phyloP scores from a whole-genome alignment of 2,329 filamentous ascomycete genomes.

The Tolypocladium tundrense region DNA sequence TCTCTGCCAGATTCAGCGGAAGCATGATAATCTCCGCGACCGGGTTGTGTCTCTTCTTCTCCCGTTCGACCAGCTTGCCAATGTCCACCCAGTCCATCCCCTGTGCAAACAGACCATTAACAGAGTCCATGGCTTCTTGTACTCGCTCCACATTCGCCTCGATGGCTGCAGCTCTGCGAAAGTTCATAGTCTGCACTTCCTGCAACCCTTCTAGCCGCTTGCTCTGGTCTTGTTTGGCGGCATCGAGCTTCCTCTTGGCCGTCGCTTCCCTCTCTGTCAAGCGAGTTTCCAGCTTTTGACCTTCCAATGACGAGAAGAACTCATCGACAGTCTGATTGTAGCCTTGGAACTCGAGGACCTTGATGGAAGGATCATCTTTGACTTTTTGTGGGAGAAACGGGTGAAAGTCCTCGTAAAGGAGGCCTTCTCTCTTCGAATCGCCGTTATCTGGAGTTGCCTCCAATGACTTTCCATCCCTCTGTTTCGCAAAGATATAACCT shows the following conservation, averaged over 20 bases:
- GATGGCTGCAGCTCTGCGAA: conserved; percentile 81
- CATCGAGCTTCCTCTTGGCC: conserved; percentile 75
- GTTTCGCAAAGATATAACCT: conserved; percentile 81
- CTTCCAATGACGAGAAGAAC: conserved; percentile 94
- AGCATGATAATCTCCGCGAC: conserved; percentile 81
- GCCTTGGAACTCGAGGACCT: conserved; percentile 66
- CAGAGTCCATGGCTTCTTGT: conserved; percentile 83
- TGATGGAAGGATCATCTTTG: conserved; percentile 51
- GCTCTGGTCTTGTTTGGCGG: conserved; percentile 73
- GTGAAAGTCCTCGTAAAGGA: conserved; percentile 91
- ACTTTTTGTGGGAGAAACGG: conserved; percentile 82
- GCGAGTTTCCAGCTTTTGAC: conserved; percentile 78
- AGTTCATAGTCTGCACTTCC: conserved; percentile 69
- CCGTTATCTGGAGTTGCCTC: conserved; percentile 21
- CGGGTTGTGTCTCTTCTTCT: conserved; percentile 69
- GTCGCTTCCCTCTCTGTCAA: conserved; percentile 71
- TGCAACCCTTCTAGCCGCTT: conserved; percentile 79
- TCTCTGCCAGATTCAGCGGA: conserved; percentile 83
- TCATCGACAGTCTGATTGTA: conserved; percentile 94
- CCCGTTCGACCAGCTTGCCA: conserved; percentile 75
- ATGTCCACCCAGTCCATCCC: conserved; percentile 98
- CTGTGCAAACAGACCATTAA: conserved; percentile 83
- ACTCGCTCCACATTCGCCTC: conserved; percentile 85
- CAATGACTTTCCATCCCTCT: conserved; percentile 22
- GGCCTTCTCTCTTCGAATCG: conserved; percentile 27